Evolutionary conservation across 441 rosid genomes (phyloP), one percentile per base, ranked within the genome.

Genomic region (Euphorbia schlechtendalii): DNA sequence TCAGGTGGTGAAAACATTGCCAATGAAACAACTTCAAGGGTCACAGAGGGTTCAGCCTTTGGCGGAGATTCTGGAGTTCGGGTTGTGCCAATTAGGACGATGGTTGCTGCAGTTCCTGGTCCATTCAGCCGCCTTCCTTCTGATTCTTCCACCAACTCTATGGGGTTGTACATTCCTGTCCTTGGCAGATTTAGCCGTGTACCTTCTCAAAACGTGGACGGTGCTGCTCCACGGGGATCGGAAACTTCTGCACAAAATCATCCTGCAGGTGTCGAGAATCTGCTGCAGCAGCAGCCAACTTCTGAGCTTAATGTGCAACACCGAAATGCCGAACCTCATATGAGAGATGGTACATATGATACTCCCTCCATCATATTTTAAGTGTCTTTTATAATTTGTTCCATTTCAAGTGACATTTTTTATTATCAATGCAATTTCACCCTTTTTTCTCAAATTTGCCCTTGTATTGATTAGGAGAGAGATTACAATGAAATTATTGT

Each of bases 41-140:
- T 58, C 62, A 34, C 79, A 48, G 93, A 78, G 56, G 61, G 68
- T 63, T 71, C 83, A 56, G 51, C 83, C 64, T 71, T 80, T 56
- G 66, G 82, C 59, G 82, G 82, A 63, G 90, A 87, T 49, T 64
- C 88, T 68, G 86, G 89, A 36, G 86, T 83, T 7, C 76, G 90
- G 68, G 83, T 82, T 18, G 78, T 87, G 69, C 90, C 94, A 41
- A 68, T 87, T 67, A 80, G 90, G 69, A 83, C 89, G 13, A 72
- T 83, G 84, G 85, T 85, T 63, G 89, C 86, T 14, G 83, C 90
- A 51, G 81, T 81, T 55, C 89, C 89, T 43, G 76, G 80, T 43
- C 53, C 86, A 51, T 78, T 83, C 64, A 67, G 81, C 69, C 83
- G 65, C 48, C 59, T 75, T 71, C 78, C 88, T 18, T 79, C 90